These are phyloP conservation scores for Arthrinium phaeospermum DNA, from an alignment of 2,329 filamentous ascomycete species.

Conservation along the genomic window DNA sequence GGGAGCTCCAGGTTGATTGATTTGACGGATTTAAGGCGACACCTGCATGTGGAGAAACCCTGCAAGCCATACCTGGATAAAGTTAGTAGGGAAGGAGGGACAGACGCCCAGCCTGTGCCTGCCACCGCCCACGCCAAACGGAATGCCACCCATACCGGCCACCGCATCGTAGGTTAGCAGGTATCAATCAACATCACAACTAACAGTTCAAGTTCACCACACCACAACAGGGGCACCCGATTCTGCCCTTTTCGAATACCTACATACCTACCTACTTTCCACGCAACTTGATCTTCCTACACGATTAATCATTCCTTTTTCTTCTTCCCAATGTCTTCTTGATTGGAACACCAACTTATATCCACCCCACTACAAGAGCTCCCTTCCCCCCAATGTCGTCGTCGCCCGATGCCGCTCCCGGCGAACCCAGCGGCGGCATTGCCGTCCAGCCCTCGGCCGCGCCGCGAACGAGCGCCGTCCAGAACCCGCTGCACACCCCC, in stretches of 20 bases:
- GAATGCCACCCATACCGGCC: not conserved
- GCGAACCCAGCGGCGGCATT: conserved; percentile 40
- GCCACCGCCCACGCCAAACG: not conserved
- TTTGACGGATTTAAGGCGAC: conserved; percentile 10
- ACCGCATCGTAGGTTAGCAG: not conserved
- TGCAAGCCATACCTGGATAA: not conserved
- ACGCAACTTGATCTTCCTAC: not conserved
- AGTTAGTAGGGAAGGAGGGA: not conserved
- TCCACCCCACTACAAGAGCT: not conserved
- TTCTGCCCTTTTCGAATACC: not conserved
- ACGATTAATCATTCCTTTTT: not conserved
- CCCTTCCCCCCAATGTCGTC: conserved; percentile 35
- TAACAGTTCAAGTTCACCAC: not conserved
- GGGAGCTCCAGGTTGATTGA: not conserved
- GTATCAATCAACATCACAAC: not conserved
- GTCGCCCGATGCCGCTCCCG: conserved; percentile 37
- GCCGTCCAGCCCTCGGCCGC: conserved; percentile 25
- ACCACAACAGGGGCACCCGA: not conserved
- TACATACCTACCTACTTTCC: not conserved
- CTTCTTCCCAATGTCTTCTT: not conserved
- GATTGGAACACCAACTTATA: not conserved
- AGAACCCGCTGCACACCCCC: conserved; percentile 59
- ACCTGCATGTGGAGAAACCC: conserved; percentile 13
- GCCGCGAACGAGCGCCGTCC: conserved; percentile 39
- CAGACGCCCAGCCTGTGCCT: not conserved